Conservation (phyloP, 495 filamentous ascomycete genomes). For the Podospora comata region DNA sequence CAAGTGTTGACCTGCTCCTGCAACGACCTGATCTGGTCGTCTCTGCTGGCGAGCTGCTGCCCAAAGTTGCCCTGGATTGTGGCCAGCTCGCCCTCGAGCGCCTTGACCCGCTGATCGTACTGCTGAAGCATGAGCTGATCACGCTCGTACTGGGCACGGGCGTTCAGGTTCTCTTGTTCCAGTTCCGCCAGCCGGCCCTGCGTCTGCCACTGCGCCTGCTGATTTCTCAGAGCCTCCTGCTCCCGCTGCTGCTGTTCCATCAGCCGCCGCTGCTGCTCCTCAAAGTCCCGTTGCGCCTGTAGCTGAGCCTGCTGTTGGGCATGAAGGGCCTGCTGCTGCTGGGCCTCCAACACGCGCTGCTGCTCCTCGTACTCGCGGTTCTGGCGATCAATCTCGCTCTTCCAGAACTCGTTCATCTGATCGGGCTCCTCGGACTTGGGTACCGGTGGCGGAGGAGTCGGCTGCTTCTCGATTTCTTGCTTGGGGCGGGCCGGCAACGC, state of each 20-base stretch:
- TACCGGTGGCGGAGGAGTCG: slow-evolving; percentile 58
- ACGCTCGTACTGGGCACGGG: slow-evolving; percentile 91
- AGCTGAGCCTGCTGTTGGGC: slow-evolving; percentile 73
- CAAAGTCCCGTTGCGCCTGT: slow-evolving; percentile 86
- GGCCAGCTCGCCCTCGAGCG: slow-evolving; percentile 80
- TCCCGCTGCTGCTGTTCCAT: slow-evolving; percentile 86
- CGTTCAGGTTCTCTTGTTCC: slow-evolving; percentile 91
- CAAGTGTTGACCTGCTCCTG: slow-evolving; percentile 96
- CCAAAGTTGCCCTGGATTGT: slow-evolving; percentile 79
- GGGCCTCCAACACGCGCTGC: slow-evolving; percentile 79
- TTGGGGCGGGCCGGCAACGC: slow-evolving; percentile 79
- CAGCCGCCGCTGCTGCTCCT: slow-evolving; percentile 86
- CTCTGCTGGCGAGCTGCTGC: slow-evolving; percentile 81
- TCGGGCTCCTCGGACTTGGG: slow-evolving; percentile 75
- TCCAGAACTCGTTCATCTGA: slow-evolving; percentile 97
- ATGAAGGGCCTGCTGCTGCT: slow-evolving; percentile 62
- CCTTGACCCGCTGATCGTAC: slow-evolving; percentile 91
- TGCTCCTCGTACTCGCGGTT: slow-evolving; percentile 94
- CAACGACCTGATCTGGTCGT: slow-evolving; percentile 87
- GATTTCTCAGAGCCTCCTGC: slow-evolving; percentile 80
- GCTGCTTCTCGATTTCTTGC: slow-evolving; percentile 61
- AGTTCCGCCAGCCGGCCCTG: slow-evolving; percentile 91
- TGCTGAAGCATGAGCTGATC: slow-evolving; percentile 96
- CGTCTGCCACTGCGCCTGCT: slow-evolving; percentile 87
- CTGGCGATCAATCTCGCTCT: slow-evolving; percentile 81